These are phyloP conservation scores for Amphichorda felina DNA, from an alignment of 2,329 filamentous ascomycete genomes.

Conservation along the genomic window DNA sequence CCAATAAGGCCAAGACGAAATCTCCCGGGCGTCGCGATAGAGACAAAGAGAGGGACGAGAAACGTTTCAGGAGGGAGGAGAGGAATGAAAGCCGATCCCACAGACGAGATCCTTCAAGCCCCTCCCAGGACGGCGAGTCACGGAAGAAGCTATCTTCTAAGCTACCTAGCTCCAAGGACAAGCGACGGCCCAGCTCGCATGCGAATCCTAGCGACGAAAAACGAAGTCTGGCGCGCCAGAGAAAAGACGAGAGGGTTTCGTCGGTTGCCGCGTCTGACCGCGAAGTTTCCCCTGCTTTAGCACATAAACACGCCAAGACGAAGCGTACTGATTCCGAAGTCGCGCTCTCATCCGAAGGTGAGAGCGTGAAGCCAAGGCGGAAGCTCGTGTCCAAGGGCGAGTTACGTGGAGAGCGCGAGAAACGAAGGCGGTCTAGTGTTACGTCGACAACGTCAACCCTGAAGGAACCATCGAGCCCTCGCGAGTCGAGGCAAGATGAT, in stretches of 20 bases:
- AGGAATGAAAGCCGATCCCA: constrained; percentile 27
- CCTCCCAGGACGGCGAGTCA: constrained; percentile 29
- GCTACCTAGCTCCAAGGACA: constrained; percentile 34
- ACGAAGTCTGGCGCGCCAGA: constrained; percentile 38
- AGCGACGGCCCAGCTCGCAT: constrained; percentile 30
- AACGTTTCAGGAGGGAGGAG: constrained; percentile 30
- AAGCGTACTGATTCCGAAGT: constrained; percentile 43
- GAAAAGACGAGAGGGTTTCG: constrained; percentile 40
- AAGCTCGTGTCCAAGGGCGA: constrained; percentile 55
- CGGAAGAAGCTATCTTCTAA: constrained; percentile 29
- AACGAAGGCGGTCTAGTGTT: constrained; percentile 46
- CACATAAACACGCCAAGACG: constrained; percentile 35
- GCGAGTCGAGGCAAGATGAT: constrained; percentile 38
- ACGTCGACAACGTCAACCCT: constrained; percentile 40
- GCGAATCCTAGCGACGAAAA: constrained; percentile 36
- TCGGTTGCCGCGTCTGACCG: constrained; percentile 37
- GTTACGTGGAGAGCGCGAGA: constrained; percentile 45
- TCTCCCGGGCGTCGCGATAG: constrained; percentile 33
- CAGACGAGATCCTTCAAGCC: constrained; percentile 37
- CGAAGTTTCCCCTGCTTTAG: constrained; percentile 35
- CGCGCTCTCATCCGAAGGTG: constrained; percentile 42
- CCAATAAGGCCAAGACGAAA: constrained; percentile 34
- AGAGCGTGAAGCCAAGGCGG: constrained; percentile 44
- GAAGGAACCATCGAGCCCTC: constrained; percentile 40
- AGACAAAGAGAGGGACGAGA: constrained; percentile 28